Percentiles rank a stretch among this genome's conserved stretches.
Evolutionary conservation across 257 asterid species (phyloP).

Genomic region (Solanum gracilifrons): DNA sequence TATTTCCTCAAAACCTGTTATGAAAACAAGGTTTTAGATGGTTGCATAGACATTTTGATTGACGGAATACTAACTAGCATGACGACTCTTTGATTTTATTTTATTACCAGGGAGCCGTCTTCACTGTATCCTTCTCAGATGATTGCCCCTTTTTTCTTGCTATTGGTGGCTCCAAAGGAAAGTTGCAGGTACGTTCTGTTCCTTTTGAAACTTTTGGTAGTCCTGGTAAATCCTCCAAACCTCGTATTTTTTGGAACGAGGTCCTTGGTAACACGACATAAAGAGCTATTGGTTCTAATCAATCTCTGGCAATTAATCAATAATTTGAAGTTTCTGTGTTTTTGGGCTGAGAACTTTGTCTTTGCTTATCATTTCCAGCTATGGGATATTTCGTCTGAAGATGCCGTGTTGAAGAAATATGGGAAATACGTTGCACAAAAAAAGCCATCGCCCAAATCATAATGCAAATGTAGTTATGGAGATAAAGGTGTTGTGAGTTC

Average conservation of each 20-base stretch:
- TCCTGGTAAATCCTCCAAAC: background rate
- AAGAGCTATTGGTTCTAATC: background rate
- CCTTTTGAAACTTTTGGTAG: background rate
- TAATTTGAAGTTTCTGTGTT: background rate
- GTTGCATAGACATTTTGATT: background rate
- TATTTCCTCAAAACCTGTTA: background rate
- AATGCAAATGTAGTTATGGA: background rate
- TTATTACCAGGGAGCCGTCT: conserved; percentile 65
- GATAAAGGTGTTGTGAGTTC: background rate
- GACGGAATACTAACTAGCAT: background rate
- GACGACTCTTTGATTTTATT: background rate
- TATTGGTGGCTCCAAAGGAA: conserved; percentile 82
- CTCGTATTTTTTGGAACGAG: background rate
- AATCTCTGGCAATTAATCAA: background rate
- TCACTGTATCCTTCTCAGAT: conserved; percentile 67
- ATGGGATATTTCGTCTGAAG: conserved; percentile 58
- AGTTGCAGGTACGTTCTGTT: conserved; percentile 40
- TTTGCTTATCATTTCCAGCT: conserved; percentile 24
- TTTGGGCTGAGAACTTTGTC: background rate
- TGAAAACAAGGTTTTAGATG: background rate
- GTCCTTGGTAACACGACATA: background rate
- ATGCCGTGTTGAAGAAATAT: conserved; percentile 34
- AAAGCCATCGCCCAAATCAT: background rate
- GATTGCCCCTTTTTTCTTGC: conserved; percentile 70
- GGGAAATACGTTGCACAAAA: conserved; percentile 16